Evolutionary conservation across 192 early-diverging fungal genomes (phyloP), one percentile per base, ranked within the genome.

Genomic region (Chytriomyces confervae): DNA sequence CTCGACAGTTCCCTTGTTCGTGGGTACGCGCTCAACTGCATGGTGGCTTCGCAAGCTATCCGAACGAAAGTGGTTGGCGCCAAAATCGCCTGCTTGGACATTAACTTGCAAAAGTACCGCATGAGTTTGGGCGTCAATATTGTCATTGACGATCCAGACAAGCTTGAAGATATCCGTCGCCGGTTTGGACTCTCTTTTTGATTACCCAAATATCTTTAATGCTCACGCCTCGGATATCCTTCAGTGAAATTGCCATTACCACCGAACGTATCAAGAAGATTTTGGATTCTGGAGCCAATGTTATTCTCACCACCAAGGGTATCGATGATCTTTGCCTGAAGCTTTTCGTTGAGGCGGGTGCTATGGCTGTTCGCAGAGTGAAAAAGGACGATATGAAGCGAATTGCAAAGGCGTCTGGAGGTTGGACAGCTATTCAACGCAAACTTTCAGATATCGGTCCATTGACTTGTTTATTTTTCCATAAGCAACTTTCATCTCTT

Each of bases 271-370:
- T 96, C 69, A 87, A 95, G 77, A 97, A 98, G 86, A 96, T 99
- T 79, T 84, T 99, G 44, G 92, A 84, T 29, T 91, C 98, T 8
- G 98, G 98, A 23, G 97, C 96, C 50, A 99, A 97, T 76, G 98
- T 98, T 36, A 89, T 99, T 60, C 84, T 99, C 71, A 99, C 97
- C 60, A 99, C 98, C 47, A 97, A 98, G 81, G 98, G 98, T 68
- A 97, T 99, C 80, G 98, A 99, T 85, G 98, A 99, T 70, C 86
- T 98, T 81, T 99, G 96, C 84, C 85, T 98, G 74, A 99, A 99
- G 90, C 88, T 95, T 77, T 98, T 99, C 82, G 95, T 98, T 50
- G 98, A 99, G 84, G 94, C 94, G 61, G 98, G 98, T 18, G 96
- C 97, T 45, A 96, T 99, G 90, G 96, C 95, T 6, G 95, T 99